These are phyloP conservation scores for Aotearoamyces nothofagi DNA, from an alignment of 2,329 filamentous ascomycete species.

Conservation along the genomic window DNA sequence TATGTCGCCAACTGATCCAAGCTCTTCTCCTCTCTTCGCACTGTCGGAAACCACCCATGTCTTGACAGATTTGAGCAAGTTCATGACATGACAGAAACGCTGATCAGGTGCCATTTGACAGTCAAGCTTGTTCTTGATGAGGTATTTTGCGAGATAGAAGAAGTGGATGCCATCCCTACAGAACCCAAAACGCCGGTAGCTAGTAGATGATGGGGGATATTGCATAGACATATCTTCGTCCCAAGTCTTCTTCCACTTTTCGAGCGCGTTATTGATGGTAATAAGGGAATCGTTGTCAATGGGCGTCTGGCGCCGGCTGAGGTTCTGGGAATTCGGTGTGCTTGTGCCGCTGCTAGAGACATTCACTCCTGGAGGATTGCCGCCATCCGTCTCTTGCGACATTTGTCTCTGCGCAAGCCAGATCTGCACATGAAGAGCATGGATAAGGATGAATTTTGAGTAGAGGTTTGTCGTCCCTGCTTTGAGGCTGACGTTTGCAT, in stretches of 20 bases:
- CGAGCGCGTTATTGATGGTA: slow-evolving; percentile 36
- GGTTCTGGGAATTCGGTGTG: slow-evolving; percentile 41
- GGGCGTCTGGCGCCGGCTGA: slow-evolving; percentile 33
- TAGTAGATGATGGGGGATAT: slow-evolving; percentile 41
- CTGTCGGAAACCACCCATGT: slow-evolving; percentile 47
- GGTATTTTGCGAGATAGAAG: slow-evolving; percentile 54
- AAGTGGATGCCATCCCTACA: slow-evolving; percentile 58
- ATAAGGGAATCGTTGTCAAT: slow-evolving; percentile 28
- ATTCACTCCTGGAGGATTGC: slow-evolving; percentile 5
- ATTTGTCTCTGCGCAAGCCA: slow-evolving; percentile 31
- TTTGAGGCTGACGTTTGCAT: slow-evolving; percentile 41
- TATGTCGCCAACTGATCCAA: slow-evolving; percentile 54
- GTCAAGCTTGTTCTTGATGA: slow-evolving; percentile 42
- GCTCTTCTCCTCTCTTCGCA: slow-evolving; percentile 47
- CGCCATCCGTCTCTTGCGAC: slow-evolving; percentile 14
- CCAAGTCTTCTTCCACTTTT: slow-evolving; percentile 61
- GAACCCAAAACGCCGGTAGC: slow-evolving; percentile 48
- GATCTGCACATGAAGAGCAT: slow-evolving; percentile 50
- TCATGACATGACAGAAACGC: slow-evolving; percentile 44
- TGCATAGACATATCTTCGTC: slow-evolving; percentile 54
- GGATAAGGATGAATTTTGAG: slow-evolving; percentile 60
- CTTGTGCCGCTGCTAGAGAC: slow-evolving; percentile 27
- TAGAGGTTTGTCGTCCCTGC: slow-evolving; percentile 54
- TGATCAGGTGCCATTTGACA: slow-evolving; percentile 40
- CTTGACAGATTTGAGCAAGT: slow-evolving; percentile 42